Conservation (phyloP, 1,284 basidiomycete genomes). For the Limonomyces culmigenus region DNA sequence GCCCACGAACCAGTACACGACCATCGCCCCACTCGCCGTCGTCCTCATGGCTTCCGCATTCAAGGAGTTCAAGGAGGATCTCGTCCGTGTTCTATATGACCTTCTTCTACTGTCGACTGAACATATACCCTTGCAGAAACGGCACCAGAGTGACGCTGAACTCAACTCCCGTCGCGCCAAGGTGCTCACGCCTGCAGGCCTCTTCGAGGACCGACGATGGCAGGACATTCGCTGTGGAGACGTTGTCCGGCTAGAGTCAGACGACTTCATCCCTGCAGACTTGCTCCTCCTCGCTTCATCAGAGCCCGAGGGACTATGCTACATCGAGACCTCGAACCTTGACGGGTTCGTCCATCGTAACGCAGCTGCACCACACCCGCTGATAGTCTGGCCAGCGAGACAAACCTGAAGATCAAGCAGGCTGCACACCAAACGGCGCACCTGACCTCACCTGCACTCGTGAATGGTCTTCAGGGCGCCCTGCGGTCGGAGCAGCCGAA, state of each 20-base stretch:
- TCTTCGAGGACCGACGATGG: slow-evolving; percentile 76
- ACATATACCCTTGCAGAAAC: slow-evolving; percentile 41
- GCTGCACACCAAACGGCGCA: slow-evolving; percentile 69
- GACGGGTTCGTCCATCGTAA: slow-evolving; percentile 54
- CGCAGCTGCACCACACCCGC: background rate
- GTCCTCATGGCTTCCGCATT: slow-evolving; percentile 93
- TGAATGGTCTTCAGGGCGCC: slow-evolving; percentile 53
- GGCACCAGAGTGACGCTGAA: slow-evolving; percentile 88
- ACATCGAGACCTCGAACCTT: slow-evolving; percentile 94
- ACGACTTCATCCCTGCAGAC: slow-evolving; percentile 96
- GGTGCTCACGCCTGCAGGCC: slow-evolving; percentile 48
- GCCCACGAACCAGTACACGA: slow-evolving; percentile 91
- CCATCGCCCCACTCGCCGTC: slow-evolving; percentile 80
- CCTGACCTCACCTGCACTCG: slow-evolving; percentile 65
- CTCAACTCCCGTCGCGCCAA: slow-evolving; percentile 77
- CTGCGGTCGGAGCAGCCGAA: slow-evolving; percentile 93
- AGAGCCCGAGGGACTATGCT: slow-evolving; percentile 94
- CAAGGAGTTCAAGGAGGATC: slow-evolving; percentile 92
- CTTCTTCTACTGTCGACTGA: background rate
- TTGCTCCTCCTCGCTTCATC: slow-evolving; percentile 78
- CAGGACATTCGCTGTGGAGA: slow-evolving; percentile 84
- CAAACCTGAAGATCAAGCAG: slow-evolving; percentile 98
- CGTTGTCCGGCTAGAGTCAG: slow-evolving; percentile 76
- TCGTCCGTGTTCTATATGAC: slow-evolving; percentile 33
- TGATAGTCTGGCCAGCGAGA: slow-evolving; percentile 48